phyloP scores from a whole-genome alignment of 371 early-diverging fungal genomes.

The Phascolomyces articulosus region DNA sequence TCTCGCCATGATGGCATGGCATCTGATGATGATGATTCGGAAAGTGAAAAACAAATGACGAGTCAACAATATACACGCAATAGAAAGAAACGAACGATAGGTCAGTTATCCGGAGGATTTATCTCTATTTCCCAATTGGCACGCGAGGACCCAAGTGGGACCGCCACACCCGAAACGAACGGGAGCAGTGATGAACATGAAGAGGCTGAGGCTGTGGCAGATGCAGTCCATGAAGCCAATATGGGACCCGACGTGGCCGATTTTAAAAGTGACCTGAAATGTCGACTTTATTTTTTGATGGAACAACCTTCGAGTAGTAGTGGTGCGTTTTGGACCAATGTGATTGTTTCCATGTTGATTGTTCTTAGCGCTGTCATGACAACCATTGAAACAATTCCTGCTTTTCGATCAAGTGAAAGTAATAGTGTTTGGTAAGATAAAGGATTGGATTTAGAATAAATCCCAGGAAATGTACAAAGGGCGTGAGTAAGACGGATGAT shows the following conservation, averaged over 20 bases:
- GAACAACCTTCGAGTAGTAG: conserved; percentile 73
- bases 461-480: too few species aligned
- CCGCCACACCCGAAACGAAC: conserved; percentile 3
- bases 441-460: background rate
- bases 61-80: background rate
- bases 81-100: conserved; percentile 4
- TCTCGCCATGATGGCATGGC: background rate
- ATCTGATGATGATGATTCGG: background rate
- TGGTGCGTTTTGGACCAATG: conserved; percentile 77
- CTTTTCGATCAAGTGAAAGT: conserved; percentile 67
- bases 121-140: conserved; percentile 19
- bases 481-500: too few species aligned
- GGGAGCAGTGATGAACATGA: conserved; percentile 24
- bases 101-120: conserved; percentile 15
- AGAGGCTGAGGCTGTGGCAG: conserved; percentile 64
- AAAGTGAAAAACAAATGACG: background rate
- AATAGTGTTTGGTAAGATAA: conserved; percentile 59
- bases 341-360: conserved; percentile 77
- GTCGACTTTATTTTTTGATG: conserved; percentile 67
- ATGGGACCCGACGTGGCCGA: conserved; percentile 13
- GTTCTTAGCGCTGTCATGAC: conserved; percentile 79
- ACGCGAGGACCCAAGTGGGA: conserved; percentile 5
- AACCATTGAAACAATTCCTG: conserved; percentile 85
- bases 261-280: conserved; percentile 47
- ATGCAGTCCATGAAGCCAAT: conserved; percentile 54